phyloP scores from a whole-genome alignment of 768 basidiomycete species.

The Hemileccinum impolitum region DNA sequence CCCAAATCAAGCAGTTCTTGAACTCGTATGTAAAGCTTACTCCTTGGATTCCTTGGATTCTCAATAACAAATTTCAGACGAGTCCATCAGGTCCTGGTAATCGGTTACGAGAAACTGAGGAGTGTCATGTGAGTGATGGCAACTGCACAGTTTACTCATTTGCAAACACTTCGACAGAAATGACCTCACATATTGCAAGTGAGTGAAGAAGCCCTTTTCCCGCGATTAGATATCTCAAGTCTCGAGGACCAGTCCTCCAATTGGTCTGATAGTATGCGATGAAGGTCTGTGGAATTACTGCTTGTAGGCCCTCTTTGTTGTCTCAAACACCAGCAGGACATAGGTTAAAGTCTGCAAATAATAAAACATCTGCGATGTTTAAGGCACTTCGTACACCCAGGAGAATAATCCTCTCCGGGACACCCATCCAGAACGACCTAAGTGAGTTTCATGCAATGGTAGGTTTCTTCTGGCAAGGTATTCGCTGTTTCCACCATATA shows the following conservation, averaged over 20 bases:
- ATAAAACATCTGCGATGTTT: conserved; percentile 88
- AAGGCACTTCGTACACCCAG: conserved; percentile 69
- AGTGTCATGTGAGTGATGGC: conserved; percentile 64
- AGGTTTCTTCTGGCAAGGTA: conserved; percentile 14
- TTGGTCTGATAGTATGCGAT: conserved; percentile 93
- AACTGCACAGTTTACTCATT: background rate
- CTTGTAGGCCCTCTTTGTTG: background rate
- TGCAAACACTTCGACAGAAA: conserved; percentile 33
- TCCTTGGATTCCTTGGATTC: background rate
- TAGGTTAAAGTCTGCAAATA: conserved; percentile 85
- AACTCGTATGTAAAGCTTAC: conserved; percentile 51
- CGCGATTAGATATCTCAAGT: background rate
- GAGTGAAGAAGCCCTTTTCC: conserved; percentile 20
- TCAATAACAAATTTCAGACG: conserved; percentile 42
- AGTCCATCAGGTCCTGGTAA: conserved; percentile 82
- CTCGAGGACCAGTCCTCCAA: conserved; percentile 61
- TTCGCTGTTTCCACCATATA: background rate
- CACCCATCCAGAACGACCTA: conserved; percentile 96
- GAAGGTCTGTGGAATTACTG: conserved; percentile 55
- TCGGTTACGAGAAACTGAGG: conserved; percentile 90
- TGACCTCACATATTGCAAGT: conserved; percentile 65
- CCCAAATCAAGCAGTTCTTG: conserved; percentile 63
- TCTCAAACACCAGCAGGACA: conserved; percentile 55
- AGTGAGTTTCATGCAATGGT: conserved; percentile 98
- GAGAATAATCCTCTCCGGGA: conserved; percentile 89